Evolutionary conservation across 176 grass and related monocot species (phyloP).

Genomic region (Poa pratensis): DNA sequence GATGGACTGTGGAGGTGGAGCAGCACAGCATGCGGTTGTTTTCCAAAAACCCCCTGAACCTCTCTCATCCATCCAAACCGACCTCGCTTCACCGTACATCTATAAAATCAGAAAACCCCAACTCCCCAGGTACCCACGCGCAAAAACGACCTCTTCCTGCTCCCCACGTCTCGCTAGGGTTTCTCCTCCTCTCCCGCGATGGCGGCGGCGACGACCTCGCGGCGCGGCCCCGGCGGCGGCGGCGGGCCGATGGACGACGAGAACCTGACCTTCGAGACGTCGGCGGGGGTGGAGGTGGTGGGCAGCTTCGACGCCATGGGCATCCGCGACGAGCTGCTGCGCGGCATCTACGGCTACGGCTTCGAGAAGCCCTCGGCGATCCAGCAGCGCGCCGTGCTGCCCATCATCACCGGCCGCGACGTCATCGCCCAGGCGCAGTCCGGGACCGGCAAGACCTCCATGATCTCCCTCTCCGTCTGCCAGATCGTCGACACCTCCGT

Average conservation of each 20-base stretch:
- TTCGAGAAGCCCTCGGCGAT: conserved; percentile 99
- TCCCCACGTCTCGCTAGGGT: conserved; percentile 24
- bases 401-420: conserved; percentile 67
- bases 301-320: conserved; percentile 61
- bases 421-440: no score
- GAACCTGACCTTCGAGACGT: no score
- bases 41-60: background rate
- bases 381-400: conserved; percentile 94
- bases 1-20: no score
- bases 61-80: background rate
- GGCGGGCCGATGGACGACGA: conserved; percentile 19
- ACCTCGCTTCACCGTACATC: background rate
- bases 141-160: background rate
- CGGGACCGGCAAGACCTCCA: no score
- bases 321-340: conserved; percentile 75
- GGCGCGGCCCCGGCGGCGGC: conserved; percentile 52
- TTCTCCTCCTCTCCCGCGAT: background rate
- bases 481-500: no score
- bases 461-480: no score
- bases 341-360: conserved; percentile 90
- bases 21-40: no score
- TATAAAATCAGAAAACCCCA: background rate
- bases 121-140: background rate
- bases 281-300: no score
- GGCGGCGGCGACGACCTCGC: conserved; percentile 52